Base-by-base conservation (phyloP, 441 rosid genomes). In the Francoa sonchifolia region DNA sequence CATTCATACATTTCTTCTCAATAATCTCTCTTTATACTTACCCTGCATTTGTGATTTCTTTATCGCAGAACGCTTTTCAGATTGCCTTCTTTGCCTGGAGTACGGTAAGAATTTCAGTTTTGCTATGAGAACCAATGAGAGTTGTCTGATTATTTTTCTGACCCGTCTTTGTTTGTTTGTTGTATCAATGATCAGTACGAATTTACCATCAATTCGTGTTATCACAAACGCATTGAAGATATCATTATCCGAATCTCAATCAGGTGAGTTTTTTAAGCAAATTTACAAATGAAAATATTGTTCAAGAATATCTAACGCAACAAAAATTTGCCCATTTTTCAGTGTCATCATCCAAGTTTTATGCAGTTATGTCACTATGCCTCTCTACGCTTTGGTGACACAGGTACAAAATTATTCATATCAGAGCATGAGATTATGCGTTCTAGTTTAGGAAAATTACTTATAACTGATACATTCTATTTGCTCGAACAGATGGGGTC, bases 1-100 rank as follows among this genome's bases (percentile, higher is more conserved):
- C 7, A 29, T 16, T 45, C 2, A 16, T 23, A 14, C 0, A 12
- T 19, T 45, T 9, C 17, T 45, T 14, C 14, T 45, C 33, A 0
- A 25, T 25, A 5, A 25, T 25, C 8, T 25, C 8, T 25, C 28
- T 25, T 25, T 1, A 25, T 5, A 5, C 1, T 25, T 25, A 25
- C 0, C 28, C 28, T 25, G 8, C 28, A 25, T 25, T 25, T 25
- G 8, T 25, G 8, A 25, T 33, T 13, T 8, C 15, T 0, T 11
- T 19, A 19, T 40, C 52, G 36, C 67, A 75, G 88, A 79, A 79
- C 25, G 88, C 88, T 2, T 79, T 79, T 33, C 83, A 79, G 56
- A 62, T 75, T 5, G 78, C 88, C 26, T 79, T 79, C 71, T 64
- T 79, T 12, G 64, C 47, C n/a, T 79, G 82, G 82, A 71, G 66